Evolutionary conservation across 2,329 filamentous ascomycete genomes (phyloP).

Genomic region (Penicillium griseofulvum): DNA sequence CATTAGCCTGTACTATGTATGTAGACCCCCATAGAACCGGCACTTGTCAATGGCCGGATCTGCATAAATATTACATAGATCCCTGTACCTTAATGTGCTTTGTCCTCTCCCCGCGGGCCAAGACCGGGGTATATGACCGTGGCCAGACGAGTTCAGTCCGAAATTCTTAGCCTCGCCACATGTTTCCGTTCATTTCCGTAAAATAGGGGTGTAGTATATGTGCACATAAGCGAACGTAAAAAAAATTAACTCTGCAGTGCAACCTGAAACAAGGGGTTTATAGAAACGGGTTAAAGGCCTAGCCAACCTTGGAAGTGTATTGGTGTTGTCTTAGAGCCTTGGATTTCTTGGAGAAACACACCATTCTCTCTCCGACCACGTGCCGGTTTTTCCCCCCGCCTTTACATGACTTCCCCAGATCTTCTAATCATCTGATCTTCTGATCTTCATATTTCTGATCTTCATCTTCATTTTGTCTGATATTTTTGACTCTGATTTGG

Average conservation of each 20-base stretch:
- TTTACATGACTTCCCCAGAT: conserved; percentile 10
- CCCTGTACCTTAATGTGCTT: background rate
- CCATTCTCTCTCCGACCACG: background rate
- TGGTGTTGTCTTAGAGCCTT: too few species aligned
- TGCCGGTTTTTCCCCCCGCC: conserved; percentile 8
- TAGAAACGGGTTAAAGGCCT: too few species aligned
- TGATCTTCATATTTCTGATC: background rate
- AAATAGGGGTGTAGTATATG: background rate
- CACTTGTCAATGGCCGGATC: background rate
- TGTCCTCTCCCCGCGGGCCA: background rate
- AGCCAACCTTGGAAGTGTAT: too few species aligned
- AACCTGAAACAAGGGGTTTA: background rate
- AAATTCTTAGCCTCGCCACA: background rate
- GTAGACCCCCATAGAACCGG: background rate
- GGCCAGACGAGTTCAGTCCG: background rate
- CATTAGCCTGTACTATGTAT: background rate
- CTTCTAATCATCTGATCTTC: background rate
- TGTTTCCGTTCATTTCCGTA: background rate
- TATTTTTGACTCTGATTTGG: background rate
- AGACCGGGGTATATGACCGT: conserved; percentile 2
- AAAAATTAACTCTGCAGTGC: background rate
- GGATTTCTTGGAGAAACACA: background rate
- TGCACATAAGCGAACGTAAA: background rate
- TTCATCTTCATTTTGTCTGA: too few species aligned
- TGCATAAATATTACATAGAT: background rate